Evolutionary conservation across 2,329 filamentous ascomycete genomes (phyloP).

Genomic region (Bipolaris sorokiniana): DNA sequence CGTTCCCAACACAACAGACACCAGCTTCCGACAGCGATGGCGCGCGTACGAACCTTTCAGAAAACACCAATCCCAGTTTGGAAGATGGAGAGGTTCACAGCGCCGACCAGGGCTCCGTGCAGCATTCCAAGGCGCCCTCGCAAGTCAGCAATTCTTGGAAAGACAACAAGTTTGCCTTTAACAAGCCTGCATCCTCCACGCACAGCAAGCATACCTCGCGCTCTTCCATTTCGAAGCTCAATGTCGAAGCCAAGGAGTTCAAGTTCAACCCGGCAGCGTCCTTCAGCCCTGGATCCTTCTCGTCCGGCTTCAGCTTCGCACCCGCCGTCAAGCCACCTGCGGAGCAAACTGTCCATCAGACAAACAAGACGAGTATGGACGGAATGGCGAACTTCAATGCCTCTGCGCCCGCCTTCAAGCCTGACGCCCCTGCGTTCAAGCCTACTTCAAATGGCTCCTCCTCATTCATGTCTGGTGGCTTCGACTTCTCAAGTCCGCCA

Average conservation of each 20-base stretch:
- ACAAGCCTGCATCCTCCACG: conserved; percentile 39
- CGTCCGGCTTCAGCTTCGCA: conserved; percentile 52
- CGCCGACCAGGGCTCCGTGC: conserved; percentile 30
- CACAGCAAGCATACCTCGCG: conserved; percentile 69
- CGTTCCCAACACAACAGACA: conserved; percentile 39
- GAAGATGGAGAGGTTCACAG: conserved; percentile 41
- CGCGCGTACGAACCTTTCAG: conserved; percentile 49
- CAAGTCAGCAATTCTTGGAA: conserved; percentile 48
- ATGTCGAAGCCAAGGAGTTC: conserved; percentile 89
- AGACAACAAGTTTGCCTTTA: conserved; percentile 44
- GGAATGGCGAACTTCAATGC: conserved; percentile 66
- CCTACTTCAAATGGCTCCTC: too few relatives aligned
- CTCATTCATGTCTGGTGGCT: too few relatives aligned
- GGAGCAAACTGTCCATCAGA: conserved; percentile 54
- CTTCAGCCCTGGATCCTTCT: conserved; percentile 56
- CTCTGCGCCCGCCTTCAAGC: conserved; percentile 73
- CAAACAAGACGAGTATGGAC: conserved; percentile 48
- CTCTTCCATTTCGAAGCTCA: conserved; percentile 76
- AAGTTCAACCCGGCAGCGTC: conserved; percentile 68
- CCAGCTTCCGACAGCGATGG: conserved; percentile 50
- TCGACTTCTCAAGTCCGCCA: conserved; percentile 34
- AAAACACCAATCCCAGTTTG: conserved; percentile 48
- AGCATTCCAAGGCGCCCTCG: conserved; percentile 47
- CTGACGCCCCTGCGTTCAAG: conserved; percentile 78
- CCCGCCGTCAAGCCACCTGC: conserved; percentile 52